Evolutionary conservation across 2,329 filamentous ascomycete genomes (phyloP), one percentile per base, ranked within the genome.

Genomic region (Sporothrix pseudoabietina): DNA sequence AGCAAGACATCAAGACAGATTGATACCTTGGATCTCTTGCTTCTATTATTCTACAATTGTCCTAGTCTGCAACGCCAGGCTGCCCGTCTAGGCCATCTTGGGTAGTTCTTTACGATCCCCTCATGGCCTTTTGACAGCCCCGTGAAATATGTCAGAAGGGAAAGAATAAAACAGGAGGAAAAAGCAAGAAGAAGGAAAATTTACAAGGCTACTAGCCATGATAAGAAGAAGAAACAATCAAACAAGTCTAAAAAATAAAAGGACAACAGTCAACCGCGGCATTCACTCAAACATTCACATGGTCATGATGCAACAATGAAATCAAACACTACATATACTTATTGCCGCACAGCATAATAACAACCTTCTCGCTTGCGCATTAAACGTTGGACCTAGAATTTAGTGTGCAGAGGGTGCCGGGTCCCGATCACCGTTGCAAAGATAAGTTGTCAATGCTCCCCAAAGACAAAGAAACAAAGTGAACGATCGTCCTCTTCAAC

Each of bases 361-460:
- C 44, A 6, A 19, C 44, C 44, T 19, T 19, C 44, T 49, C 14
- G 44, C 44, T 49, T 49, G 44, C 19, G 44, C 44, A 49, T 49
- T 19, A n/a, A 19, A 63, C 32, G 57, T 63, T 41, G 32, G 39
- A 22, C 19, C 54, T 26, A 14, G 54, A 57, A 57, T 30, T 12
- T 16, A 32, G 54, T 26, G 54, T 26, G 7, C 57, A 61, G 57
- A 16, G 10, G 32, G 2, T 39, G 32, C 57, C 19, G 57, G 57
- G n/a, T 41, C 16, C 57, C 57, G 57, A 22, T 63, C 57, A 63
- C 32, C 57, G 35, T 41, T 63, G 54, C 54, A 57, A 12, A 30
- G 26, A 39, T 14, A 30, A 59, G 14, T 14, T 5, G 4, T 5
- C 30, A 59, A 39, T 10, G 54, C 14, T 14, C n/a, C 5, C 10